Percentiles rank a stretch among this genome's conserved stretches.
phyloP scores from a whole-genome alignment of 805 yeast genomes.

The Kodamaea hsintzibuensis region DNA sequence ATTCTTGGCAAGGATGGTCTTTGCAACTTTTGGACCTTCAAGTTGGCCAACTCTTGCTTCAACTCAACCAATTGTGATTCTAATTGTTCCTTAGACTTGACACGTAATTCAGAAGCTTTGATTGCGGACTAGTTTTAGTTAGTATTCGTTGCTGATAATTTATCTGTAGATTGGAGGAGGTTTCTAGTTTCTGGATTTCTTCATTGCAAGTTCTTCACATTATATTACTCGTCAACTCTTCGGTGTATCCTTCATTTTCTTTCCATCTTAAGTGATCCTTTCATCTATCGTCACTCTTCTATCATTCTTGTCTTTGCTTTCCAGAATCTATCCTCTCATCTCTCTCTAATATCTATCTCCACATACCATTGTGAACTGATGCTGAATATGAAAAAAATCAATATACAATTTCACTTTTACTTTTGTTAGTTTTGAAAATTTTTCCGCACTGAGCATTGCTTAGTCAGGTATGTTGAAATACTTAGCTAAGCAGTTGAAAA shows the following conservation, averaged over 20 bases:
- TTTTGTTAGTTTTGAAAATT: conserved; percentile 7
- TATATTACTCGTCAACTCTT: not conserved
- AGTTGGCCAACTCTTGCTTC: conserved; percentile 93
- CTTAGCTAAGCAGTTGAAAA: not conserved
- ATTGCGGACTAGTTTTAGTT: conserved; percentile 67
- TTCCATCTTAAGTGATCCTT: not conserved
- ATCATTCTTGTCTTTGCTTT: not conserved
- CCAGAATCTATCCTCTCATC: not conserved
- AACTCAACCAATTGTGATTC: conserved; percentile 91
- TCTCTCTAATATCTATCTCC: not conserved
- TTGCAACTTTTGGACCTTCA: conserved; percentile 93
- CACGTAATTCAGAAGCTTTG: conserved; percentile 94
- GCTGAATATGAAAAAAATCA: conserved; percentile 8
- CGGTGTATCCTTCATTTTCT: not conserved
- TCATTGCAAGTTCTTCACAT: not conserved
- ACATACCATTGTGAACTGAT: conserved; percentile 13
- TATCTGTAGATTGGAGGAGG: not conserved
- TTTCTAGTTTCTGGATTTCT: not conserved
- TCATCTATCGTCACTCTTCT: no score
- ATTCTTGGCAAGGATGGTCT: conserved; percentile 94
- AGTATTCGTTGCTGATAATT: conserved; percentile 15
- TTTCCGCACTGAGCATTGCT: conserved; percentile 1
- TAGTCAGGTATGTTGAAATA: not conserved
- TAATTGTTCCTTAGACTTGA: conserved; percentile 96
- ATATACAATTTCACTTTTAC: not conserved